phyloP scores from a whole-genome alignment of 371 early-diverging fungal species.

The Mortierella sp. region DNA sequence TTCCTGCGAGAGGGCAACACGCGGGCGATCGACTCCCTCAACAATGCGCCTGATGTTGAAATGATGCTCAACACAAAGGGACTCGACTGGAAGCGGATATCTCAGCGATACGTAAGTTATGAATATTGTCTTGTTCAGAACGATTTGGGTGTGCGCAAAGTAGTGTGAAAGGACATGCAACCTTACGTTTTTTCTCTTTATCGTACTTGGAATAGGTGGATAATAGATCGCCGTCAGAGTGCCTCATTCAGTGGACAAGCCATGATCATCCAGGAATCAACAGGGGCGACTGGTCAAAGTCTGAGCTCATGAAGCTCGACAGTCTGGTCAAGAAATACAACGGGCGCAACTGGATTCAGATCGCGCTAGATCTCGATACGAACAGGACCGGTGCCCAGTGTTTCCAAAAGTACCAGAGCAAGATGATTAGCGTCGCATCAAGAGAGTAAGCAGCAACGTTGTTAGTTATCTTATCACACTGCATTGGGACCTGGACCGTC shows the following conservation, averaged over 20 bases:
- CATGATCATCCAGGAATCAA: slow-evolving; percentile 88
- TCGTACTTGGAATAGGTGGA: slow-evolving; percentile 59
- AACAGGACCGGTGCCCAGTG: slow-evolving; percentile 87
- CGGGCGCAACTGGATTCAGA: slow-evolving; percentile 71
- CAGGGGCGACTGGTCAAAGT: slow-evolving; percentile 74
- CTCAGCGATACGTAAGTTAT: slow-evolving; percentile 66
- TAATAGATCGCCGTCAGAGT: slow-evolving; percentile 75
- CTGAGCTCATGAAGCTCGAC: slow-evolving; percentile 66
- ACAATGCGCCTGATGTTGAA: slow-evolving; percentile 60
- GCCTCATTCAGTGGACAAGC: slow-evolving; percentile 87
- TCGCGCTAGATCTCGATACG: slow-evolving; percentile 71
- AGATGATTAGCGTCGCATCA: slow-evolving; percentile 60
- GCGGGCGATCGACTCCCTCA: slow-evolving; percentile 55
- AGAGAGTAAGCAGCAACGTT: slow-evolving; percentile 48
- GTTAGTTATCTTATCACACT: not conserved
- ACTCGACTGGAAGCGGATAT: slow-evolving; percentile 80
- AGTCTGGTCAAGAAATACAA: slow-evolving; percentile 61
- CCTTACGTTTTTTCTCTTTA: not conserved
- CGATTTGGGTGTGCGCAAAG: not conserved
- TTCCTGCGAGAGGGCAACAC: slow-evolving; percentile 28
- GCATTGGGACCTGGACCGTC: not conserved
- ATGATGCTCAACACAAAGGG: slow-evolving; percentile 73
- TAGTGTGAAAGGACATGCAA: not conserved
- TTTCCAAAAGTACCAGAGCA: slow-evolving; percentile 75
- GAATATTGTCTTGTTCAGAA: not conserved